Percentiles rank a stretch among this genome's conserved stretches.
Evolutionary conservation across 164 flowering plant genomes (phyloP).

Genomic region (Stephania cephalantha): DNA sequence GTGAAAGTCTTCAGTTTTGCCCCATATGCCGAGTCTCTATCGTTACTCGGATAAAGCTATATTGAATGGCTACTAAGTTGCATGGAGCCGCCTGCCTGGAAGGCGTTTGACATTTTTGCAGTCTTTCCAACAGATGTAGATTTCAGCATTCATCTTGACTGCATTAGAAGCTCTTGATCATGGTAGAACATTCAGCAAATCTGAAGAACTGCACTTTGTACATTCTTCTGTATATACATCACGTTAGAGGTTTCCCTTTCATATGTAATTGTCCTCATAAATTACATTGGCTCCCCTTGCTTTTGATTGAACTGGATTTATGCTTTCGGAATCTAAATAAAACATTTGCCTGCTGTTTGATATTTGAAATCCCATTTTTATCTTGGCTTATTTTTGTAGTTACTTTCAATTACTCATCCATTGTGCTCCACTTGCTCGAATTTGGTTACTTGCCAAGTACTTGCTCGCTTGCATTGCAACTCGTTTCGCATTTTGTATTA

Average conservation of each 20-base stretch:
- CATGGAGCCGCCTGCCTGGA: neutral
- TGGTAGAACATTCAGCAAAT: neutral
- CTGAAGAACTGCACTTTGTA: neutral
- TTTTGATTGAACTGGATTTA: no score
- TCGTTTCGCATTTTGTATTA: neutral
- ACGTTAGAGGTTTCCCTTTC: neutral
- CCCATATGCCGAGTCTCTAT: slow-evolving; percentile 50
- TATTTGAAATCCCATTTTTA: neutral
- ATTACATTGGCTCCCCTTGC: neutral
- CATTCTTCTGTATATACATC: neutral
- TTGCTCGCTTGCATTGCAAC: neutral
- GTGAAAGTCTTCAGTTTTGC: slow-evolving; percentile 36
- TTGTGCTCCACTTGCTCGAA: neutral
- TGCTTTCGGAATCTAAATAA: neutral
- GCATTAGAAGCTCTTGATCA: neutral
- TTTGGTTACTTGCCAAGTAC: neutral
- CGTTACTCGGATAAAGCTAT: slow-evolving; percentile 49
- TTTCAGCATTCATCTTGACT: neutral
- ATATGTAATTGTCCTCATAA: neutral
- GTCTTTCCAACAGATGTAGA: neutral
- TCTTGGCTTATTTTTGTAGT: neutral
- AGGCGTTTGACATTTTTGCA: neutral
- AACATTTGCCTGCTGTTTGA: neutral
- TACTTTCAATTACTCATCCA: neutral
- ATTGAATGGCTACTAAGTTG: slow-evolving; percentile 12